Evolutionary conservation across 768 basidiomycete genomes (phyloP).

Genomic region (Macrolepiota fuliginosa): DNA sequence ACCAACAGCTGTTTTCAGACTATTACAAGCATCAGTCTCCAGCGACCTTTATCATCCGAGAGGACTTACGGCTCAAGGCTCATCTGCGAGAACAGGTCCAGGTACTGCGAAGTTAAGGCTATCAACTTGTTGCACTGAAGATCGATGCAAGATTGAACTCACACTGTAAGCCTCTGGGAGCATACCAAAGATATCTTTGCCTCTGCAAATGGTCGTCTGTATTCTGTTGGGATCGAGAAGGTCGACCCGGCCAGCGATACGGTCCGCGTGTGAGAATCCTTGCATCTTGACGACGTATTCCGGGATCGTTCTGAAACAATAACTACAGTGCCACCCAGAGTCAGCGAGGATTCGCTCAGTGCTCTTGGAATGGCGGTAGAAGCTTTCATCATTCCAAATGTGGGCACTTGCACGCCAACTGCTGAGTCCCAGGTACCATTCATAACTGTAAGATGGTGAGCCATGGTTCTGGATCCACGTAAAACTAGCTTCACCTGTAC

Average conservation of each 20-base stretch:
- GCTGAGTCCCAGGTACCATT: slow-evolving; percentile 53
- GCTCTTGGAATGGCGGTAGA: slow-evolving; percentile 50
- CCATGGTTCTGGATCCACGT: not conserved
- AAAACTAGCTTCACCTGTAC: slow-evolving; percentile 39
- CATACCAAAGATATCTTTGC: slow-evolving; percentile 65
- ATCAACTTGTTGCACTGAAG: not conserved
- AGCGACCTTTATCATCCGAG: not conserved
- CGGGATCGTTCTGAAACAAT: slow-evolving; percentile 57
- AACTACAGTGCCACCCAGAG: slow-evolving; percentile 70
- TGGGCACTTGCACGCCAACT: slow-evolving; percentile 59
- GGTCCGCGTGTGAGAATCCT: slow-evolving; percentile 62
- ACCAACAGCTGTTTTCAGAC: slow-evolving; percentile 45
- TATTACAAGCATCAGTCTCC: slow-evolving; percentile 13
- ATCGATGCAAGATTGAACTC: slow-evolving; percentile 19
- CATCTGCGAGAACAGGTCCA: slow-evolving; percentile 51
- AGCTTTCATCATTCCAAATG: slow-evolving; percentile 38
- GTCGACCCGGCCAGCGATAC: slow-evolving; percentile 45
- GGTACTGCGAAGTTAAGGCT: slow-evolving; percentile 33
- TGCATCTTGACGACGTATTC: slow-evolving; percentile 61
- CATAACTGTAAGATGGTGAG: slow-evolving; percentile 34
- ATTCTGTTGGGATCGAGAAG: slow-evolving; percentile 50
- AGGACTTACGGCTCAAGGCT: slow-evolving; percentile 46
- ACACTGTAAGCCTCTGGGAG: slow-evolving; percentile 60
- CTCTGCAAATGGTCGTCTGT: slow-evolving; percentile 55
- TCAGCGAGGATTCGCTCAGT: slow-evolving; percentile 51